Evolutionary conservation across 169 alveolate species (phyloP).

Genomic region (Eimeria acervulina): DNA sequence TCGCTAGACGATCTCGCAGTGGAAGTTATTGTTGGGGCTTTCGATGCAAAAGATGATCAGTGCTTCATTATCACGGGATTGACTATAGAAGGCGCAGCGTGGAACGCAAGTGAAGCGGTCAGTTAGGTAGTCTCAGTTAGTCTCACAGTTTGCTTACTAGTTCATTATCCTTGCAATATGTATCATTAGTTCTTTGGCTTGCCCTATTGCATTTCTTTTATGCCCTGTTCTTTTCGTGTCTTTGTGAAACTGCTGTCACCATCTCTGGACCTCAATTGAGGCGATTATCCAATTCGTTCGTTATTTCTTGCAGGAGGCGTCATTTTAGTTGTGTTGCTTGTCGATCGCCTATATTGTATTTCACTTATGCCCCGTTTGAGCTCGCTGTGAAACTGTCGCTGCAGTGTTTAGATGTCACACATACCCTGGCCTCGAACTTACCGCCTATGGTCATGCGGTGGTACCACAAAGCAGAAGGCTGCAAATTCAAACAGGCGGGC

Average conservation of each 20-base stretch:
- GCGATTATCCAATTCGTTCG: too few relatives aligned
- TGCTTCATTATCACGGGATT: conserved; percentile 82
- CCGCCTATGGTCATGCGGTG: conserved; percentile 84
- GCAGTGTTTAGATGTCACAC: conserved; percentile 79
- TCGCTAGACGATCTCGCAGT: conserved; percentile 82
- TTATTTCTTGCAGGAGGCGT: too few relatives aligned
- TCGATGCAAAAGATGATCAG: conserved; percentile 77
- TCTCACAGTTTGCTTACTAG: too few relatives aligned
- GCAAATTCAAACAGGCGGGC: conserved; percentile 5
- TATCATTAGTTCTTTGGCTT: too few relatives aligned
- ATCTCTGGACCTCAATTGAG: too few relatives aligned
- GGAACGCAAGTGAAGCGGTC: conserved; percentile 78
- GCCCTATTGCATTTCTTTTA: neutral
- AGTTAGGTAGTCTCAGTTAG: too few relatives aligned
- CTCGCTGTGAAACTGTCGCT: too few relatives aligned
- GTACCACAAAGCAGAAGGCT: conserved; percentile 75
- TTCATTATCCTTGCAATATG: too few relatives aligned
- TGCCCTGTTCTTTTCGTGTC: neutral
- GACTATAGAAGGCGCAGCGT: conserved; percentile 85
- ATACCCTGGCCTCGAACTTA: conserved; percentile 57
- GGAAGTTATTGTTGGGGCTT: conserved; percentile 76
- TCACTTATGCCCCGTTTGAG: too few relatives aligned
- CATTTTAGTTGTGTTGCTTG: too few relatives aligned
- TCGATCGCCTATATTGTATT: too few relatives aligned
- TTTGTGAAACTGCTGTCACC: neutral